Conservation (phyloP, 228 moss, liverwort and hornwort species). For the Sphagnum fallax region DNA sequence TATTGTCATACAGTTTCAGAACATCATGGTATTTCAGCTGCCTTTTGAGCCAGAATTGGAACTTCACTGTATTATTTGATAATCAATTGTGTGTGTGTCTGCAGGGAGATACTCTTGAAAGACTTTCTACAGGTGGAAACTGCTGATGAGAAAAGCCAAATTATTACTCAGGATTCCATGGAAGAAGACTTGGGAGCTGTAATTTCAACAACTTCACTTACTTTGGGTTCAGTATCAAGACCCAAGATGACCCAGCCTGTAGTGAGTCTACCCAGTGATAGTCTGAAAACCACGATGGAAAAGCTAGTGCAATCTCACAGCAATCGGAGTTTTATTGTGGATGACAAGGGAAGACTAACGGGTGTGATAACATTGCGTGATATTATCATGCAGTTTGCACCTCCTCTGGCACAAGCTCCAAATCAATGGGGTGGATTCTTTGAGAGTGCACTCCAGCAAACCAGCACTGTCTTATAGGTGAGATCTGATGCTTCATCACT, state of each 20-base stretch:
- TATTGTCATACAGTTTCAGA: not conserved
- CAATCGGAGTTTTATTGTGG: constrained; percentile 61
- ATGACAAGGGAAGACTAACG: constrained; percentile 20
- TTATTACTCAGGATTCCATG: not conserved
- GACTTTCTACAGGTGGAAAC: constrained; percentile 44
- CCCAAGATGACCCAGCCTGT: constrained; percentile 55
- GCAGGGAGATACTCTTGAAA: constrained; percentile 36
- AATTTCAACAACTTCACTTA: constrained; percentile 48
- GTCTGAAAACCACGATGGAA: constrained; percentile 59
- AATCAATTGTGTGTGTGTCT: not conserved
- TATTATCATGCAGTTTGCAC: constrained; percentile 57
- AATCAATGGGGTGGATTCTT: constrained; percentile 49
- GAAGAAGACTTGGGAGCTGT: constrained; percentile 44
- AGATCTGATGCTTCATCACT: no score
- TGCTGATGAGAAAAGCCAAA: not conserved
- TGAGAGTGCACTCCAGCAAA: constrained; percentile 55
- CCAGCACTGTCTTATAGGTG: constrained; percentile 3
- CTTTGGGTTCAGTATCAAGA: constrained; percentile 26
- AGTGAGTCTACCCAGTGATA: constrained; percentile 32
- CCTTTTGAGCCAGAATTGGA: not conserved
- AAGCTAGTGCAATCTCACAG: constrained; percentile 42
- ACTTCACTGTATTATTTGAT: not conserved
- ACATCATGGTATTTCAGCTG: not conserved
- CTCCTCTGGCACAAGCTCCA: constrained; percentile 44
- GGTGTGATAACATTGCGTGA: constrained; percentile 72